Evolutionary conservation across 352 stramenopile species (phyloP), one percentile per base, ranked within the genome.

Genomic region (Pythium apleroticum): DNA sequence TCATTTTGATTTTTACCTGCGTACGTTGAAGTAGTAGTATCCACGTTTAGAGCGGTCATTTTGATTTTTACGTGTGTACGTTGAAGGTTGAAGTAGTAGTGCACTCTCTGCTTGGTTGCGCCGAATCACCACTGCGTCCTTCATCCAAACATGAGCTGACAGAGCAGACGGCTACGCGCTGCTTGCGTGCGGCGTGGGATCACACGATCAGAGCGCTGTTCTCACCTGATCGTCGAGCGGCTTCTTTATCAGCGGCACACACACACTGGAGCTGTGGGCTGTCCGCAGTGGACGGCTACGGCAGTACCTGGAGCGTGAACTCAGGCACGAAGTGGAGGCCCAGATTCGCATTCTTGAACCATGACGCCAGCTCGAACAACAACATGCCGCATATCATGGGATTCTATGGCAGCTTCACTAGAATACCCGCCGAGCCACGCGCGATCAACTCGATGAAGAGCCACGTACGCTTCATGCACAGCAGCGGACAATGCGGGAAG

Each of bases 381-480:
- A 86, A 96, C 46, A 78, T 92, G 67, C 95, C 88, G 19, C 86
- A 86, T 59, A 85, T 96, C 80, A 96, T 93, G 0, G 88, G 88
- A 57, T 86, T 95, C 72, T 95, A 95, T 66, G 95, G 88, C n/a
- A 85, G 85, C 60, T 96, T 96, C 9, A 96, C 85, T 12, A 96
- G 76, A 56, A 96, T 96, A 17, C 88, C 88, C 7, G 87, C 81
- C 8, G 78, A 84, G 12, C 85, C 85, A 19, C 73, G 73, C 30
- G 89, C 62, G 45, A 95, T 95, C 24, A 82, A 91, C 60, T 96
- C 86, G 43, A 95, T 80, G 61, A 86, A 96, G 3, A 86, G 75
- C 82, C 88, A 95, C 27, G 85, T 89, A 2, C 82, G 82, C 74
- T 96, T 96, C 45, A 90, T 82, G 0, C 88, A 82, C 59, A 96